Conservation (phyloP, 768 basidiomycete genomes). For the Trametopsis cervina region DNA sequence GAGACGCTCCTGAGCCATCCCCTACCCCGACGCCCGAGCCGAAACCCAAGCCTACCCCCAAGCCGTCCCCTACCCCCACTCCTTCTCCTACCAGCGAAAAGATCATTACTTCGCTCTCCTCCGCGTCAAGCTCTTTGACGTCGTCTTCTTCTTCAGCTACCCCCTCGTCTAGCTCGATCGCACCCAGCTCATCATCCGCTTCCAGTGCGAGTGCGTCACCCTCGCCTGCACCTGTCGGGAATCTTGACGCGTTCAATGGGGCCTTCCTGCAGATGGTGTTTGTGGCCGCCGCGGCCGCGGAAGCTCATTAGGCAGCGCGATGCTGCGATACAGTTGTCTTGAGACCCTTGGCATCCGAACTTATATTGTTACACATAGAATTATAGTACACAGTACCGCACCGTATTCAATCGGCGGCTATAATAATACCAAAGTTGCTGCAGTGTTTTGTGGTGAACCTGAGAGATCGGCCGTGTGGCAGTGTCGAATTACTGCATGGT, state of each 20-base stretch:
- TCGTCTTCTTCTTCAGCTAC: not conserved
- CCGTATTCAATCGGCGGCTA: no score
- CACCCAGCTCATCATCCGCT: not conserved
- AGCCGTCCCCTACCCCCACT: slow-evolving; percentile 6
- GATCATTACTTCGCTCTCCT: not conserved
- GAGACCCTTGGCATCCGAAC: no score
- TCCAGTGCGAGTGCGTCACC: slow-evolving; percentile 4
- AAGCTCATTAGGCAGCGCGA: slow-evolving; percentile 2
- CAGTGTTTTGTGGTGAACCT: no score
- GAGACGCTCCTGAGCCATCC: not conserved
- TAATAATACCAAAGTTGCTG: no score
- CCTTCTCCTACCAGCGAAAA: slow-evolving; percentile 1
- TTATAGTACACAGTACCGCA: no score
- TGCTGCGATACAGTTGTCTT: no score
- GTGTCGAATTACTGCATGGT: no score
- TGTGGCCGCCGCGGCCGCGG: not conserved
- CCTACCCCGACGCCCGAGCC: slow-evolving; percentile 10
- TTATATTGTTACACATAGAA: no score
- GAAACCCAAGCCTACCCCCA: slow-evolving; percentile 6
- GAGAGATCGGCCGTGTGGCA: no score
- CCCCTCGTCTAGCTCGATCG: not conserved
- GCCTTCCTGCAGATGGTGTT: slow-evolving; percentile 2
- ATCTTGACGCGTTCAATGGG: not conserved
- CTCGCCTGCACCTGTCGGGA: not conserved
- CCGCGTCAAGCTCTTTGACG: not conserved